A percentile compares a stretch with the other conserved stretches of the same genome.
Evolutionary conservation across 371 early-diverging fungal genomes (phyloP).

Genomic region (Mucor sp.): DNA sequence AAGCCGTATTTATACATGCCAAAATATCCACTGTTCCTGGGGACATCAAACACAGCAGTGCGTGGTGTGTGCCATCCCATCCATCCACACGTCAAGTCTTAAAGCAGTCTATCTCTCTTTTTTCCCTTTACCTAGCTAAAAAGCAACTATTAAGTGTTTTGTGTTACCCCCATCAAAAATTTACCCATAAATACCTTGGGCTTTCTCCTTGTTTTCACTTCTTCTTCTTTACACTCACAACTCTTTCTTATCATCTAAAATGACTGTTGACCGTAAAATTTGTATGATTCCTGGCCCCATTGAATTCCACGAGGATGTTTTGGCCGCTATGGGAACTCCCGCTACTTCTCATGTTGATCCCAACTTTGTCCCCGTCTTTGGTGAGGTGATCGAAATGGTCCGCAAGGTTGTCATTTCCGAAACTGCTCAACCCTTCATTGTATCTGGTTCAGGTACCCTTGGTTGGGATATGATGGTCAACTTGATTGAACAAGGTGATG

Average conservation of each 20-base stretch:
- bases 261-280: conserved; percentile 57
- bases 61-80: background rate
- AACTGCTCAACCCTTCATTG: conserved; percentile 88
- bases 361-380: conserved; percentile 83
- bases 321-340: conserved; percentile 83
- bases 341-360: conserved; percentile 95
- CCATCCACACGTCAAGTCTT: background rate
- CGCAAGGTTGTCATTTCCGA: conserved; percentile 79
- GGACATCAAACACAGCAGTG: background rate
- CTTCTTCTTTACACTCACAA: background rate
- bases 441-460: conserved; percentile 91
- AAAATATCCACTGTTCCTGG: background rate
- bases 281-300: conserved; percentile 95
- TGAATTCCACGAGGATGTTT: conserved; percentile 87
- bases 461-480: conserved; percentile 96
- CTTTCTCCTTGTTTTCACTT: background rate
- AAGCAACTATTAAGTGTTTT: conserved; percentile 17
- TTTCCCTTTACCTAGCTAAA: conserved; percentile 11
- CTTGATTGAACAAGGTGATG: conserved; percentile 85
- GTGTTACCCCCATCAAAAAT: conserved; percentile 5
- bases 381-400: conserved; percentile 80
- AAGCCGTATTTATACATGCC: background rate
- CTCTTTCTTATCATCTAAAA: background rate
- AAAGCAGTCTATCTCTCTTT: conserved; percentile 13
- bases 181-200: conserved; percentile 11